Base-by-base conservation (phyloP, 2,329 filamentous ascomycete genomes). In the Lasiodiplodia gonubiensis region DNA sequence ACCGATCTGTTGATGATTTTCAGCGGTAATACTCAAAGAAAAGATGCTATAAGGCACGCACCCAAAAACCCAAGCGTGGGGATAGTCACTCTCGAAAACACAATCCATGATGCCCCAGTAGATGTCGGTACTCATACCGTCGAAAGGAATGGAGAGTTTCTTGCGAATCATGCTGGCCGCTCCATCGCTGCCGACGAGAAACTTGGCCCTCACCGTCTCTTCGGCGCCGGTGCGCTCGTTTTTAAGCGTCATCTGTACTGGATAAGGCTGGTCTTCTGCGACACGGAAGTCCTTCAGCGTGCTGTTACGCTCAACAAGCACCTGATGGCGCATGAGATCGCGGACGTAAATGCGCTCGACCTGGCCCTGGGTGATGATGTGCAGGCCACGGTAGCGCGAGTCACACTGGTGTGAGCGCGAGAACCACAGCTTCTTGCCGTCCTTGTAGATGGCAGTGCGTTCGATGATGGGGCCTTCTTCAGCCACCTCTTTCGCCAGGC, bases 361-460 rank as follows among this genome's bases (percentile, higher is more conserved):
- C 66, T 79, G 78, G 1, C 77, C 74, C 55, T 80, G 77, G 0
- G 78, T 78, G 63, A 79, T 76, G 67, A 79, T 71, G 64, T 79
- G 75, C 4, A 78, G 54, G 14, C 78, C 77, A 27, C 74, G 73
- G 64, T 78, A 78, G 6, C 75, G 71, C 14, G 77, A 78, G 68
- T 79, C 77, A 3, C 71, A 78, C 60, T 77, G 75, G 55, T 72
- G 72, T 6, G 71, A 72, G 11, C 70, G 72, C 21, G 66, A 69
- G 66, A 72, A 74, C 7, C 74, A 42, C 48, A 79, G 59, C 61
- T 73, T 73, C 53, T 73, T 64, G 2, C 77, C 76, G 46, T 79
- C 70, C 53, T 71, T 72, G 68, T 73, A 76, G 39, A 78, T 69
- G 16, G 71, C 74, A 10, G 73, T 77, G 39, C 69, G 67, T 23